phyloP scores from a whole-genome alignment of 163 green algal species.

The Scenedesmus sp. region DNA sequence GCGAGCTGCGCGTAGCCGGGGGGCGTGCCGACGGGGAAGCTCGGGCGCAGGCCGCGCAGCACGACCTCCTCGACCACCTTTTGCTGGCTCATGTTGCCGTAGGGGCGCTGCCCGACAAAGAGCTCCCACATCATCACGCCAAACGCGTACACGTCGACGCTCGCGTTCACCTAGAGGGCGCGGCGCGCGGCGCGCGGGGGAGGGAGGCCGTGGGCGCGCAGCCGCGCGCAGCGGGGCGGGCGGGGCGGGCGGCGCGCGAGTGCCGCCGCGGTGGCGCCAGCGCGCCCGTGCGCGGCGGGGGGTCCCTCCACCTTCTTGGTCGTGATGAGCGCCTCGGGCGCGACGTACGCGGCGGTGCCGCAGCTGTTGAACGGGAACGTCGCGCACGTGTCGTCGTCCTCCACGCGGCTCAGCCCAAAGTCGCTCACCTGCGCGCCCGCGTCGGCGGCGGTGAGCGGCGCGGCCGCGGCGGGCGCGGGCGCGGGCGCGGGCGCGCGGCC shows the following conservation, averaged over 20 bases:
- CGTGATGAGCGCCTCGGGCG: slow-evolving; percentile 66
- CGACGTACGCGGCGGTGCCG: slow-evolving; percentile 67
- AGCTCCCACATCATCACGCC: slow-evolving; percentile 70
- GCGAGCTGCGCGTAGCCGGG: slow-evolving; percentile 56
- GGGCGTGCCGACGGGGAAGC: slow-evolving; percentile 57
- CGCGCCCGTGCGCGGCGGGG: neutral
- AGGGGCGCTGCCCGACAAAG: slow-evolving; percentile 62
- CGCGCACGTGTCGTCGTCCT: slow-evolving; percentile 63
- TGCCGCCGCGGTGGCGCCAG: neutral
- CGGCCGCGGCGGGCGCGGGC: neutral
- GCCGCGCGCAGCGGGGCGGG: too few relatives aligned
- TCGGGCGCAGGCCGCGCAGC: slow-evolving; percentile 64
- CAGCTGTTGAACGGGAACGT: slow-evolving; percentile 73
- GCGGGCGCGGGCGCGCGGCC: neutral
- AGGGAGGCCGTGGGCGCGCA: too few relatives aligned
- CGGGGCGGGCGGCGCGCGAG: neutral
- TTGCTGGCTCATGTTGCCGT: slow-evolving; percentile 73
- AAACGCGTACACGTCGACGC: slow-evolving; percentile 67
- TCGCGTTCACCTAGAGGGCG: slow-evolving; percentile 56
- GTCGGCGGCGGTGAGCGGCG: too few relatives aligned
- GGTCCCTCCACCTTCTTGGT: slow-evolving; percentile 61
- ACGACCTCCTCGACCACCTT: slow-evolving; percentile 68
- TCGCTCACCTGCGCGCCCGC: slow-evolving; percentile 54
- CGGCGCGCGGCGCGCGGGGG: neutral
- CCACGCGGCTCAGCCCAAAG: slow-evolving; percentile 64